These are phyloP conservation scores for Halenospora varia DNA, from an alignment of 495 filamentous ascomycete species.

Conservation along the genomic window DNA sequence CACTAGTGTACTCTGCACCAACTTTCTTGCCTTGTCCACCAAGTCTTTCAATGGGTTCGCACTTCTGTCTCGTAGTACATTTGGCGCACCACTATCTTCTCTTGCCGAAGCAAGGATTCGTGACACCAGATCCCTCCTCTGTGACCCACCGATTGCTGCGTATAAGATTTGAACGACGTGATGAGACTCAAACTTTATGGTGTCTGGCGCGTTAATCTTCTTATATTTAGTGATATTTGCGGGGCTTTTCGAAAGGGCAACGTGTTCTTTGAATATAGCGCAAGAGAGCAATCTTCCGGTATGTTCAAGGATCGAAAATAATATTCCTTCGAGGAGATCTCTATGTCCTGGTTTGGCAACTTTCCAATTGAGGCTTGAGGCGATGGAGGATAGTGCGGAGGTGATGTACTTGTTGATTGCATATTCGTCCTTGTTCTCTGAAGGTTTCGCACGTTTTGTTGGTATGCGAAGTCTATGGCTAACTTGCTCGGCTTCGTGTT, in stretches of 20 bases:
- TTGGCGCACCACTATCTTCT: not conserved
- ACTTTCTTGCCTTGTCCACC: constrained; percentile 25
- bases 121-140: constrained; percentile 12
- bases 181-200: constrained; percentile 19
- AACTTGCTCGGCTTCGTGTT: constrained; percentile 1
- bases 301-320: constrained; percentile 16
- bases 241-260: constrained; percentile 16
- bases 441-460: constrained; percentile 7
- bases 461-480: not conserved
- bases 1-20: constrained; percentile 34
- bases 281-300: constrained; percentile 24
- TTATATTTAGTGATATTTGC: constrained; percentile 12
- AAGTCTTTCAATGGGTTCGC: not conserved
- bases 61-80: not conserved
- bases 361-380: constrained; percentile 15
- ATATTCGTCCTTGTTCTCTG: constrained; percentile 18
- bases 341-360: constrained; percentile 10
- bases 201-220: not conserved
- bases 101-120: constrained; percentile 6
- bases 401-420: constrained; percentile 15
- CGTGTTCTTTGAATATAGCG: constrained; percentile 24
- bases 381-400: constrained; percentile 4
- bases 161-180: constrained; percentile 38
- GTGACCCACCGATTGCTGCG: constrained; percentile 28
- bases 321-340: constrained; percentile 22